Evolutionary conservation across 1,139 yeast genomes (phyloP), one percentile per base, ranked within the genome.

Genomic region (Ogataea hybrid): DNA sequence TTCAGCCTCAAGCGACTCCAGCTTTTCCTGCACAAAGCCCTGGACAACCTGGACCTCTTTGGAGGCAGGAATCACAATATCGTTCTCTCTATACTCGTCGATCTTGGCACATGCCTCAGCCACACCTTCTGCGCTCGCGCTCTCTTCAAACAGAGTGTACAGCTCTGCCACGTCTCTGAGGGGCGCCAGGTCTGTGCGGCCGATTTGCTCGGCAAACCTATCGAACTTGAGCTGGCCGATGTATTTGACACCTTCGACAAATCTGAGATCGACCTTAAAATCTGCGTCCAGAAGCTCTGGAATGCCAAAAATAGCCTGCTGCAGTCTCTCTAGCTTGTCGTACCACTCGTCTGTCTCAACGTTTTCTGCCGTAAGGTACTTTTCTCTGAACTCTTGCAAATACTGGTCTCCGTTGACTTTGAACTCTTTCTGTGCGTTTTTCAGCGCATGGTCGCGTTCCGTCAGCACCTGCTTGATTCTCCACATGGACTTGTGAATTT

Each of bases 391-490:
- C 32, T 78, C 80, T 6, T 68, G 58, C 46, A 85, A 65, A 46
- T 83, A 77, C 44, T 67, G 59, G 15, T 65, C 63, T 51, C 75
- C 75, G 40, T 71, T 68, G 29, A 59, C 53, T 4, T 65, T 63
- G 37, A 75, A 70, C 39, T 70, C 72, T 16, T 69, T 66, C 57
- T 75, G 75, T 2, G 82, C 88, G 52, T 81, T 71, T 52, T 77
- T 80, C 59, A 76, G 79, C 1, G 90, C 81, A 47, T 79, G 78
- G 55, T 84, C 86, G 61, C 97, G 79, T 65, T 92, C 97, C 54
- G 89, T 78, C 43, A 92, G 71, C 9, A 87, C 96, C 59, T 85
- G 94, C 61, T 88, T 84, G 54, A 92, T 86, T 54, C 87, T 69
- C 77, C 80, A 72, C 86, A 82, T 79, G 2, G 87, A 74, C 25